phyloP scores from a whole-genome alignment of 1,284 basidiomycete genomes.

The Hortiboletus rubellus region DNA sequence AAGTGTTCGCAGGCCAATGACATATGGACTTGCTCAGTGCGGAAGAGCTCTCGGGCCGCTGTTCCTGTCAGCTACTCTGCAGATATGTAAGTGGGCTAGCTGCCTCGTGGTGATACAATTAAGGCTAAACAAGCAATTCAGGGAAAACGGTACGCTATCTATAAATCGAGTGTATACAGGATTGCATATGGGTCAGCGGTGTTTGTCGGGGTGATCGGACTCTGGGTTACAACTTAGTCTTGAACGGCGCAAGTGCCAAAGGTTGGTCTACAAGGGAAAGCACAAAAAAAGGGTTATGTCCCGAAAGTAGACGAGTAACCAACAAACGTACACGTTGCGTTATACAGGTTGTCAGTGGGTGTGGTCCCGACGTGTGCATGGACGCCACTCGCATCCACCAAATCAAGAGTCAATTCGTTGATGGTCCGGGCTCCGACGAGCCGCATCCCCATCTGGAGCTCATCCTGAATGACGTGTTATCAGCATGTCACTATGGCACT shows the following conservation, averaged over 20 bases:
- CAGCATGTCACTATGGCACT: conserved; percentile 12
- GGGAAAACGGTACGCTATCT: not conserved
- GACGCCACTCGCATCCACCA: conserved; percentile 48
- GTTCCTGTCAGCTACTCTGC: not conserved
- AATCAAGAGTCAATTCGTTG: conserved; percentile 56
- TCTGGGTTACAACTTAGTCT: conserved; percentile 19
- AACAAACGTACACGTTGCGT: conserved; percentile 50
- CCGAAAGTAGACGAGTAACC: not conserved
- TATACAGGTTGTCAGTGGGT: conserved; percentile 50
- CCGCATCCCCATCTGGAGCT: conserved; percentile 62
- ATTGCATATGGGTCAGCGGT: not conserved
- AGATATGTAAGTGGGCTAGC: not conserved
- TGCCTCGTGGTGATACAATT: conserved; percentile 4
- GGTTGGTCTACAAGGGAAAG: conserved; percentile 30
- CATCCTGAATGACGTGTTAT: conserved; percentile 40
- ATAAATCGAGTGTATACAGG: not conserved
- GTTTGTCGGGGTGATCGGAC: not conserved
- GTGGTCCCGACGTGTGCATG: conserved; percentile 42
- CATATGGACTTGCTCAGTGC: not conserved
- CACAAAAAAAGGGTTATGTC: not conserved
- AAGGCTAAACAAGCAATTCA: not conserved
- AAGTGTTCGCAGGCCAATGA: not conserved
- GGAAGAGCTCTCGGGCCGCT: not conserved
- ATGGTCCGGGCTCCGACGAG: conserved; percentile 60
- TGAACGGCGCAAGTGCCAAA: conserved; percentile 32